Evolutionary conservation across 495 filamentous ascomycete genomes (phyloP).

Genomic region (Aspergillus conjunctus): DNA sequence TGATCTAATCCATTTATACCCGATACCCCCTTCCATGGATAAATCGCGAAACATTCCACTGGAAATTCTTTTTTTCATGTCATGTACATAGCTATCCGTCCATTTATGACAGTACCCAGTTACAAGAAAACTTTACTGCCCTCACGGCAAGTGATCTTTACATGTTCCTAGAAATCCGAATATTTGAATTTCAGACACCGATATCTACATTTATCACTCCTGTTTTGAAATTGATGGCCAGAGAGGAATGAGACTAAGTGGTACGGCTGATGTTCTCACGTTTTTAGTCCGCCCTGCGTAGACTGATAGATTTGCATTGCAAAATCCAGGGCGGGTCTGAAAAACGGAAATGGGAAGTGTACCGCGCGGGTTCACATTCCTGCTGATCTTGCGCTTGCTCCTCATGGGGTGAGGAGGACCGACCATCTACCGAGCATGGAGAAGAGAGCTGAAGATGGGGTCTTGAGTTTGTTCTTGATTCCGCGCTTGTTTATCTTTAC

Average conservation of each 20-base stretch:
- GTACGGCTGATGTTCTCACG: slow-evolving; percentile 42
- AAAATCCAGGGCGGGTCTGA: slow-evolving; percentile 46
- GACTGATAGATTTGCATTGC: slow-evolving; percentile 38
- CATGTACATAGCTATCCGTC: neutral
- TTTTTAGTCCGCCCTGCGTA: slow-evolving; percentile 57
- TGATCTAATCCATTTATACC: slow-evolving; percentile 21
- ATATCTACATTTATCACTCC: no score
- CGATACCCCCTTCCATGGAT: neutral
- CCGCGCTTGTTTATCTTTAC: slow-evolving; percentile 38
- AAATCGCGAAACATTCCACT: neutral
- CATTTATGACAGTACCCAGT: no score
- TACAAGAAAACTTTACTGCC: no score
- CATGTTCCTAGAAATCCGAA: no score
- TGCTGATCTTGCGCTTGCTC: slow-evolving; percentile 47
- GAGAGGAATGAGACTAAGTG: no score
- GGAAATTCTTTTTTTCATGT: neutral
- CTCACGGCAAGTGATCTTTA: no score
- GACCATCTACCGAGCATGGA: slow-evolving; percentile 32
- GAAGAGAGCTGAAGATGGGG: slow-evolving; percentile 36
- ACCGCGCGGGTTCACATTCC: slow-evolving; percentile 45
- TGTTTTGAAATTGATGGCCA: no score
- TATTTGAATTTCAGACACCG: no score
- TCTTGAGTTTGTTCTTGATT: slow-evolving; percentile 38
- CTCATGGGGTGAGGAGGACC: slow-evolving; percentile 19
- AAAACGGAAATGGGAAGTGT: slow-evolving; percentile 52